Evolutionary conservation across 495 filamentous ascomycete genomes (phyloP).

Genomic region (Elaphomyces granulatus): DNA sequence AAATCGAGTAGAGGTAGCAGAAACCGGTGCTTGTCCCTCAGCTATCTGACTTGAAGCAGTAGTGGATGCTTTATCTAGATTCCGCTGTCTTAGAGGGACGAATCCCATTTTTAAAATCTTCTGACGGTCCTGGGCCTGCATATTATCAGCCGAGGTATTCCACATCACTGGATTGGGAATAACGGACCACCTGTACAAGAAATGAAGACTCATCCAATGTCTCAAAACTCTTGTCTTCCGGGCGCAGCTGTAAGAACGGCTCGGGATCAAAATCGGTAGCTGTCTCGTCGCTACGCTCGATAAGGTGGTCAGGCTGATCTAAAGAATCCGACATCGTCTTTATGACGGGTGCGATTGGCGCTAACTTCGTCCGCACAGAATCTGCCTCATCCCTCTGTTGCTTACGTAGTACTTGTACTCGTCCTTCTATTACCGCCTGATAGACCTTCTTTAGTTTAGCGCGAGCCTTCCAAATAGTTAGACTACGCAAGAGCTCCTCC

Average conservation of each 20-base stretch:
- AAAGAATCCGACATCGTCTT: not conserved
- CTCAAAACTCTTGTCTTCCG: conserved; percentile 53
- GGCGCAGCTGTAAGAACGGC: conserved; percentile 49
- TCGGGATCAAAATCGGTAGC: conserved; percentile 48
- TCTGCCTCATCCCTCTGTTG: conserved; percentile 60
- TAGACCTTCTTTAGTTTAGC: conserved; percentile 73
- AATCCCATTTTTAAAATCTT: conserved; percentile 56
- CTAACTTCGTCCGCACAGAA: conserved; percentile 41
- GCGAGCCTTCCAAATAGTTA: conserved; percentile 82
- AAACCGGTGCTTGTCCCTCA: conserved; percentile 16
- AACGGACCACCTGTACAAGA: conserved; percentile 40
- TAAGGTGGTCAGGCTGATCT: conserved; percentile 4
- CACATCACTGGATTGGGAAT: conserved; percentile 3
- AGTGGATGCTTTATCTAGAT: conserved; percentile 33
- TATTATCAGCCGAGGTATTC: conserved; percentile 3
- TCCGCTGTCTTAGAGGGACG: conserved; percentile 44
- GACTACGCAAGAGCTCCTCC: conserved; percentile 76
- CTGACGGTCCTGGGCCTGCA: conserved; percentile 42
- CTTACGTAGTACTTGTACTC: conserved; percentile 49
- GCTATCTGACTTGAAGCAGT: conserved; percentile 16
- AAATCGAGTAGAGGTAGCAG: conserved; percentile 47
- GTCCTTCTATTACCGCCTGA: conserved; percentile 59
- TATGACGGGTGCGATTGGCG: conserved; percentile 24
- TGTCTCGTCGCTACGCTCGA: conserved; percentile 12
- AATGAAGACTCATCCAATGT: conserved; percentile 48